Conservation (phyloP, 2,329 filamentous ascomycete species). For the Byssothecium circinans region DNA sequence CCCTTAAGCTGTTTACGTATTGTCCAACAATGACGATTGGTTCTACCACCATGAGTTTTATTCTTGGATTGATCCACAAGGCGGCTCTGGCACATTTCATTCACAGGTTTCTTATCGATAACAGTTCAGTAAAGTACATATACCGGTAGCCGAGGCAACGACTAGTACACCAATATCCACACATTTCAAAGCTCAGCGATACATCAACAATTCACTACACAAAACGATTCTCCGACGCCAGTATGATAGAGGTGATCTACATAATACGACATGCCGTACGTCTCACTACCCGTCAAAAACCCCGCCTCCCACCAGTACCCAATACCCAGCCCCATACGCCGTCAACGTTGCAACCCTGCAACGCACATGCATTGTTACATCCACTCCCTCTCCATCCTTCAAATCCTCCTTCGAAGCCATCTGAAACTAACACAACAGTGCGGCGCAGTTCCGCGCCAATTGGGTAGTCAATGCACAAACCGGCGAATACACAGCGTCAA, state of each 20-base stretch:
- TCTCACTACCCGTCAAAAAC: conserved; percentile 21
- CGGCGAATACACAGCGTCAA: conserved; percentile 72
- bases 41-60: too few species aligned
- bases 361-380: conserved; percentile 5
- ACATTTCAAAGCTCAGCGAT: not conserved
- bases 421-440: conserved; percentile 17
- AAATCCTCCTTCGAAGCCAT: conserved; percentile 4
- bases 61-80: too few species aligned
- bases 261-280: conserved; percentile 55
- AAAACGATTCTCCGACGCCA: not conserved
- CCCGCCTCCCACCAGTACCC: conserved; percentile 7
- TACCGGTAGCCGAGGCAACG: too few species aligned
- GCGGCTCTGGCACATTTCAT: too few species aligned
- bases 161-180: not conserved
- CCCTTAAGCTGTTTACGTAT: too few species aligned
- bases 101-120: too few species aligned
- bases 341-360: conserved; percentile 11
- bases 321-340: conserved; percentile 11
- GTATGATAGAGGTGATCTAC: conserved; percentile 52
- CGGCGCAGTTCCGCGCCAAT: conserved; percentile 73
- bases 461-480: conserved; percentile 83
- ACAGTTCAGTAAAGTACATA: too few species aligned
- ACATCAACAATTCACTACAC: not conserved
- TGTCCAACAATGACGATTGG: too few species aligned
- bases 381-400: not conserved